phyloP scores from a whole-genome alignment of 148 eudicot genomes.

The Arbutus unedo region DNA sequence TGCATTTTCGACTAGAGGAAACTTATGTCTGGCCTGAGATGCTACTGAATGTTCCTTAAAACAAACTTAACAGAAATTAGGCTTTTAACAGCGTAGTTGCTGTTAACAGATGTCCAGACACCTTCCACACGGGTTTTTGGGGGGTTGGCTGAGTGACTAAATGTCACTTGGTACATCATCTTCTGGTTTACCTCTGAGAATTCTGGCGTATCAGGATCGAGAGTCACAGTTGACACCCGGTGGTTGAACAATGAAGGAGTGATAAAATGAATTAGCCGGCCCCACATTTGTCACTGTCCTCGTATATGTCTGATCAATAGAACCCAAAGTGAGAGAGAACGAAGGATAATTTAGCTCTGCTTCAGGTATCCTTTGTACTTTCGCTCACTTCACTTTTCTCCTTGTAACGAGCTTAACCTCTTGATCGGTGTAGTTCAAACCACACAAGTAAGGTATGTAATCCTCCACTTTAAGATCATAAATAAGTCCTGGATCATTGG shows the following conservation, averaged over 20 bases:
- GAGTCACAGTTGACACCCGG: conserved; percentile 14
- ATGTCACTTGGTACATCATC: conserved; percentile 20
- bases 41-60: background rate
- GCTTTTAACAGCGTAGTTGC: background rate
- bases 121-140: background rate
- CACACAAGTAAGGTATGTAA: conserved; percentile 29
- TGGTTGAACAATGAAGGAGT: conserved; percentile 2
- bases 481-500: conserved; percentile 31
- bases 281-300: conserved; percentile 42
- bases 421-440: conserved; percentile 20
- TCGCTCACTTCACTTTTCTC: conserved; percentile 11
- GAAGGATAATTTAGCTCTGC: conserved; percentile 34
- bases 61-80: background rate
- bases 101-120: background rate
- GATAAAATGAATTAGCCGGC: conserved; percentile 19
- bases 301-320: conserved; percentile 16
- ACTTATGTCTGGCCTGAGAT: background rate
- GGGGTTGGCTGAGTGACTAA: background rate
- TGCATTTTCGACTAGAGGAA: background rate
- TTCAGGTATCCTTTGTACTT: conserved; percentile 9
- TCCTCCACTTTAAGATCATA: conserved; percentile 28
- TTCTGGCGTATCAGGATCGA: conserved; percentile 12
- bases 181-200: conserved; percentile 23
- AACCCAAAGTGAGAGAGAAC: conserved; percentile 13
- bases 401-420: conserved; percentile 14